These are phyloP conservation scores for Rubia occidens DNA, from an alignment of 305 asterid genomes.

Conservation along the genomic window DNA sequence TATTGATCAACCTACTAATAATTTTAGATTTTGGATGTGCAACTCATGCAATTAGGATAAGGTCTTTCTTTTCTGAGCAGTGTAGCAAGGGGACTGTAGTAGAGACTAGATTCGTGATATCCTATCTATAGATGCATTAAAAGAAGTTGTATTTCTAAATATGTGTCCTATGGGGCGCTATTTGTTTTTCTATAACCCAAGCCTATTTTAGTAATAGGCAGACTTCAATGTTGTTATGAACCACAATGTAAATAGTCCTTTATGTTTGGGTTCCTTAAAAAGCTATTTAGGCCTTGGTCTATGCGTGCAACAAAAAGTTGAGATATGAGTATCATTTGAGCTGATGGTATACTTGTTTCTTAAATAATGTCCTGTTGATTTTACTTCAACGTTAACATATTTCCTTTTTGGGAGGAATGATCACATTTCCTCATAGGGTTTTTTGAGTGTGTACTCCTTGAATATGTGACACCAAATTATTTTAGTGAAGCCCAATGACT, in stretches of 20 bases:
- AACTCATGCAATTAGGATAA: background rate
- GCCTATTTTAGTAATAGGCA: no score
- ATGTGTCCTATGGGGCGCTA: background rate
- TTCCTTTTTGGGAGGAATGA: background rate
- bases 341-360: background rate
- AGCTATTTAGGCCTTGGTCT: background rate
- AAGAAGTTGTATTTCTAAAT: background rate
- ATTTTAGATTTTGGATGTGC: background rate
- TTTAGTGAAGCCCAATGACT: background rate
- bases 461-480: background rate
- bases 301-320: background rate
- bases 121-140: no score
- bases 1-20: background rate
- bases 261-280: background rate
- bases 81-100: background rate
- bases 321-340: background rate
- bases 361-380: background rate
- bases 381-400: background rate
- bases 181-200: background rate
- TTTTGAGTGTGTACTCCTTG: background rate
- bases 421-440: background rate
- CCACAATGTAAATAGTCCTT: background rate
- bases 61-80: background rate
- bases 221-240: no score
- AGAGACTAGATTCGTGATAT: background rate